Base-by-base conservation (phyloP, 1,284 basidiomycete genomes). In the Boletellus sp. region DNA sequence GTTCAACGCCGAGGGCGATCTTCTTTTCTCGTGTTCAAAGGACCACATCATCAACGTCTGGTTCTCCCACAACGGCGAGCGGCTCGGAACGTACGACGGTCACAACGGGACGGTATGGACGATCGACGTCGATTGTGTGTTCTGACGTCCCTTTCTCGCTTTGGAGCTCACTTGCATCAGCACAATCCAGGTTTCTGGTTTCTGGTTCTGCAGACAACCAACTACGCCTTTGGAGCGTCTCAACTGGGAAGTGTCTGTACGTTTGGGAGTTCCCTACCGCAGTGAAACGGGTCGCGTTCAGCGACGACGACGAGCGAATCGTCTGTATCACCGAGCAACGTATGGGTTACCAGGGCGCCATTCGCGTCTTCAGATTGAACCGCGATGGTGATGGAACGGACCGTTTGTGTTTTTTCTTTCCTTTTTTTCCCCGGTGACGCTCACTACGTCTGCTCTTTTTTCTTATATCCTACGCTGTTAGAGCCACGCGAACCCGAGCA, bases 1-100 rank as follows among this genome's bases (percentile, higher is more conserved):
- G 75, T 93, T 95, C 81, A 99, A 99, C 79, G 75, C 79, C 52
- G 96, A 99, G 70, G 96, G 96, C 59, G 96, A 99, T 72, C 79
- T 99, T 13, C 81, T 99, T 51, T 98, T 99, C 74, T 89, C 94
- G 26, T 92, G 89, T 65, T 95, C 93, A 64, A 99, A 99, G 80
- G 96, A 99, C 71, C 83, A 89, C 64, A 72, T 92, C 63, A 92
- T 98, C 72, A 98, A 97, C 67, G 93, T 92, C 46, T 97, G 95
- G 94, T 98, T 86, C 74, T 90, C 95, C n/a, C 93, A 97, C 66
- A 99, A 99, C 67, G 97, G 97, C 59, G 96, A 99, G 77, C 81
- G 97, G 54, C 74, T 99, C 63, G 97, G 96, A 44, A 99, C 97
- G 51, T 98, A 97, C 70, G 86, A 93, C 51, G 97, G 94, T 41